phyloP scores from a whole-genome alignment of 2,329 filamentous ascomycete species.

The Apiospora rasikravindrae region DNA sequence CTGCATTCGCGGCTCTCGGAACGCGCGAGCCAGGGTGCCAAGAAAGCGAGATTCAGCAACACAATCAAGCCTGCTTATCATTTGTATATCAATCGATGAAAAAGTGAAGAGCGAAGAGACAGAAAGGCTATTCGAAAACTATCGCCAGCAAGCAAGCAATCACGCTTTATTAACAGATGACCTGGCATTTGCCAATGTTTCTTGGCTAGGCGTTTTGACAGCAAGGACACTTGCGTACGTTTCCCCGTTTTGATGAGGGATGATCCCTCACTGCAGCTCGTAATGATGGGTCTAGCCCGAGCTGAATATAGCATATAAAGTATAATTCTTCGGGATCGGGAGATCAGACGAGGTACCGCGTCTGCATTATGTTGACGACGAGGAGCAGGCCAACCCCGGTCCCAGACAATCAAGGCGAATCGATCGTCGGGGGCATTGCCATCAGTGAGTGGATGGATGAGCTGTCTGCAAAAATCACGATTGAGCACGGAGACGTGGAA shows the following conservation, averaged over 20 bases:
- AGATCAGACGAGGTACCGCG: neutral
- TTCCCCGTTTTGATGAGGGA: neutral
- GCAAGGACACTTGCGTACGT: neutral
- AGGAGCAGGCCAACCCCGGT: neutral
- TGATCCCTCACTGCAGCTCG: neutral
- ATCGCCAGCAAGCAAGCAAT: neutral
- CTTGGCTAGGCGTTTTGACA: neutral
- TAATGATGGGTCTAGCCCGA: neutral
- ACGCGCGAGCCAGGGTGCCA: neutral
- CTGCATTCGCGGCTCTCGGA: slow-evolving; percentile 9
- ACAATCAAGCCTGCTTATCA: neutral
- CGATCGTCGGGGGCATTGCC: neutral
- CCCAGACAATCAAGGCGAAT: slow-evolving; percentile 1
- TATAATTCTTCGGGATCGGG: neutral
- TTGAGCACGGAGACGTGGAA: neutral
- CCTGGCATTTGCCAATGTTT: neutral
- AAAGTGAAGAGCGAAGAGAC: neutral
- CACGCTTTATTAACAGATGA: neutral
- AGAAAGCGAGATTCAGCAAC: neutral
- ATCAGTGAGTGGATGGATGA: neutral
- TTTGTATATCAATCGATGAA: neutral
- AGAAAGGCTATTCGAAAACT: neutral
- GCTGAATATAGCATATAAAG: neutral
- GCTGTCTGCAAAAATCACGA: neutral
- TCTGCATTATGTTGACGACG: neutral